Evolutionary conservation across 306 rosid species (phyloP).

Genomic region (Rubus parviflorus): DNA sequence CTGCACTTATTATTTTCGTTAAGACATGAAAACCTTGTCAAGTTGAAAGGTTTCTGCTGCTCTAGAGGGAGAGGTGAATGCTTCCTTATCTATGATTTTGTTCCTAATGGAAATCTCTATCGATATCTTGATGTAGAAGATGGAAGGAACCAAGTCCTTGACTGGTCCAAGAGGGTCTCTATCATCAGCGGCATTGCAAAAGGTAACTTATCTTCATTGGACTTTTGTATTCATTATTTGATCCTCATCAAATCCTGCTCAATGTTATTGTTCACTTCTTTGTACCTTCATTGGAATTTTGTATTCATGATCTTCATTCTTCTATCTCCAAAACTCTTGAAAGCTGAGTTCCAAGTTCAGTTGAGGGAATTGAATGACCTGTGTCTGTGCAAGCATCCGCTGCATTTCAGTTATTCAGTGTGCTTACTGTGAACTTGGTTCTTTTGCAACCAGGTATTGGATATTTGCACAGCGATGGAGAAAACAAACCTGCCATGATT

Average conservation of each 20-base stretch:
- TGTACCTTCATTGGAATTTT: background rate
- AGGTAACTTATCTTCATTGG: conserved; percentile 42
- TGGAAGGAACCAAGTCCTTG: conserved; percentile 57
- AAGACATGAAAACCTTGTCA: conserved; percentile 72
- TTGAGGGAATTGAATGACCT: background rate
- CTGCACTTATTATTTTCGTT: conserved; percentile 62
- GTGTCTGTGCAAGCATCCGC: background rate
- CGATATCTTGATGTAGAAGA: conserved; percentile 66
- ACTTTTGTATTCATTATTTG: background rate
- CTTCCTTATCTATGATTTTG: conserved; percentile 79
- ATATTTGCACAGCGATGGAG: conserved; percentile 69
- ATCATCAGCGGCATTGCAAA: conserved; percentile 80
- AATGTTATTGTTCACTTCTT: background rate
- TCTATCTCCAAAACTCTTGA: background rate
- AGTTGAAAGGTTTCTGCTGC: conserved; percentile 90
- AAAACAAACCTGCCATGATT: conserved; percentile 62
- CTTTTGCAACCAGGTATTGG: conserved; percentile 59
- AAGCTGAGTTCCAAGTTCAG: background rate
- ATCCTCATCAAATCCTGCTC: too few species aligned
- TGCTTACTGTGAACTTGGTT: background rate
- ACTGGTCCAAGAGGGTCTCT: conserved; percentile 79
- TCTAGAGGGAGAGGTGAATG: conserved; percentile 89
- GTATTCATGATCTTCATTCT: background rate
- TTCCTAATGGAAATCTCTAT: conserved; percentile 67
- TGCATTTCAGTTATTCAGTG: background rate